Base-by-base conservation (phyloP, 805 yeast species). In the Candida chauliodis region DNA sequence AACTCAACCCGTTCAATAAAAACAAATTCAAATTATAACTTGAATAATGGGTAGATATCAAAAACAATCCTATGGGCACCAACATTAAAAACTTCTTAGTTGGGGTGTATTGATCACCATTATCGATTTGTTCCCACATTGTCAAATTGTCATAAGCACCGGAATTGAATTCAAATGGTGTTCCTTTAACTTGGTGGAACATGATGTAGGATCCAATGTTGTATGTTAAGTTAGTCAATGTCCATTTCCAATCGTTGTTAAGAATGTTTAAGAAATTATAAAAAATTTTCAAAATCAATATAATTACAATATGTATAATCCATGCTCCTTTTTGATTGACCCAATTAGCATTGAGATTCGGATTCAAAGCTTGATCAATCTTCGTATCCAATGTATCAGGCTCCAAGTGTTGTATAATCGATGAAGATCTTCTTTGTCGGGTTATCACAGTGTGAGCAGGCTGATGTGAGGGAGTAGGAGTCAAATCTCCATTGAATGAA, bases 91-190 rank as follows among this genome's bases (percentile, higher is more conserved):
- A 91, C 63, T 91, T 91, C 70, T 93, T 90, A 26, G 96, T 81
- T 9, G 99, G 99, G 0, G 99, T 93, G 59, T 90, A 91, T 61
- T 89, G 95, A 56, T 89, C 97, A 42, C 98, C 99, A 53, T 90
- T 81, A 59, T 86, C 95, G 42, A 84, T 82, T 63, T 91, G 99
- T 63, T 91, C 99, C 99, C 99, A 91, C 97, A 91, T 88, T 16
- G 96, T 93, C 49, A 91, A 72, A 54, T 87, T 82, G 58, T 91
- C 99, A 62, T 84, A 93, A 0, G 97, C 98, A 30, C 99, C 99
- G 28, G 85, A 82, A 56, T 90, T 93, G 68, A 91, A 90, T 52
- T 93, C 99, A 57, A 91, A 93, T 0, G 99, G 99, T 2, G 95
- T 89, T 26, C 99, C 99, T 54, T 91, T 93, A 31, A 93, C 87